Evolutionary conservation across 768 basidiomycete genomes (phyloP).

Genomic region (Tylopilus rubrobrunneus): DNA sequence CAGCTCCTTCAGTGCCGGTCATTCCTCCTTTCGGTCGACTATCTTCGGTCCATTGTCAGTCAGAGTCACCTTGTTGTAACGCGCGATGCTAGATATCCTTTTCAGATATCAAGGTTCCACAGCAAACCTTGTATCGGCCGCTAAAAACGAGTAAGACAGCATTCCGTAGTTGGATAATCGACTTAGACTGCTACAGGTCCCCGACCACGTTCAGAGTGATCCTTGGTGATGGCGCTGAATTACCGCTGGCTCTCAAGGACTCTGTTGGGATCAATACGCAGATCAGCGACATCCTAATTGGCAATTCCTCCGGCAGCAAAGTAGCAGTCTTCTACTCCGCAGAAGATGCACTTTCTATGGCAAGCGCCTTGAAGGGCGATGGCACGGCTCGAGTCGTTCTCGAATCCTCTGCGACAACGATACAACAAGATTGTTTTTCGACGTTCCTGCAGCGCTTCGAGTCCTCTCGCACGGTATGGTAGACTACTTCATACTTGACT

Average conservation of each 20-base stretch:
- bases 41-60: slow-evolving; percentile 67
- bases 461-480: slow-evolving; percentile 50
- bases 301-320: slow-evolving; percentile 35
- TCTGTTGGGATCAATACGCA: slow-evolving; percentile 29
- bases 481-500: not conserved
- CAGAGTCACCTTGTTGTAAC: not conserved
- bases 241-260: slow-evolving; percentile 49
- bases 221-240: slow-evolving; percentile 45
- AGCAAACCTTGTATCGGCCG: not conserved
- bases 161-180: not conserved
- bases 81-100: slow-evolving; percentile 2
- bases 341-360: slow-evolving; percentile 43
- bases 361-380: slow-evolving; percentile 49
- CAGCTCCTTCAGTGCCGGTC: slow-evolving; percentile 15
- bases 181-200: slow-evolving; percentile 15
- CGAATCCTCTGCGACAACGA: slow-evolving; percentile 36
- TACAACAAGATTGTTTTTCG: slow-evolving; percentile 45
- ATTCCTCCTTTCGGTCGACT: slow-evolving; percentile 45
- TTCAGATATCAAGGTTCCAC: slow-evolving; percentile 25
- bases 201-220: slow-evolving; percentile 42
- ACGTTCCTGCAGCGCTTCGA: slow-evolving; percentile 48
- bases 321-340: slow-evolving; percentile 61
- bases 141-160: slow-evolving; percentile 18
- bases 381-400: slow-evolving; percentile 47
- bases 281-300: slow-evolving; percentile 38